A percentile compares a stretch with the other conserved stretches of the same genome.
Evolutionary conservation across 192 early-diverging fungal species (phyloP).

Genomic region (Podila horticola): DNA sequence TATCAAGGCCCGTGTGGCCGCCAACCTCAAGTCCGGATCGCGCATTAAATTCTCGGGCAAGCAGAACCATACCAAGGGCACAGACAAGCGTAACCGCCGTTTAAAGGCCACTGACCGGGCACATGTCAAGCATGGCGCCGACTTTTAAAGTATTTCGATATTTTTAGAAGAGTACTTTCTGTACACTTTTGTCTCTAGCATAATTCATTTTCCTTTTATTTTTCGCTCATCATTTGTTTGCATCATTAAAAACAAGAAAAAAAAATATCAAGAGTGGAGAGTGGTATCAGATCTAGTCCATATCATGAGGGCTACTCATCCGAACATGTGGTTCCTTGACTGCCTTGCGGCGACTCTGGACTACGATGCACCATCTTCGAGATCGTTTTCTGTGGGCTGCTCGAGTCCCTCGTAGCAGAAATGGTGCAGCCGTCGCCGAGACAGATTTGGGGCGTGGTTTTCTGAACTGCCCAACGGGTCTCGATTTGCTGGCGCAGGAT

Average conservation of each 20-base stretch:
- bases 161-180: background rate
- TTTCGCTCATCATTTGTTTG: background rate
- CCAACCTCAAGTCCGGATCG: constrained; percentile 42
- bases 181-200: background rate
- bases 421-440: background rate
- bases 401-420: background rate
- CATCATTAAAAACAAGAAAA: background rate
- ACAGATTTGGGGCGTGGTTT: background rate
- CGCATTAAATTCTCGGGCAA: constrained; percentile 42
- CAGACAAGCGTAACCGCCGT: constrained; percentile 60
- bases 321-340: no score
- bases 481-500: no score
- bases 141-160: constrained; percentile 14
- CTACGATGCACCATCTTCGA: no score
- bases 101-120: constrained; percentile 24
- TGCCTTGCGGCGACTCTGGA: no score
- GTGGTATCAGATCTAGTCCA: no score
- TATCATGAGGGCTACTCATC: no score
- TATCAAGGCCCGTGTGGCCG: constrained; percentile 64
- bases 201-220: background rate
- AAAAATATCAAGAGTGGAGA: no score
- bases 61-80: constrained; percentile 63
- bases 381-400: background rate
- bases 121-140: constrained; percentile 41
- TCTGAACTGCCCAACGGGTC: no score